Conservation (phyloP, 768 basidiomycete species). For the Amanita subjunquillea region DNA sequence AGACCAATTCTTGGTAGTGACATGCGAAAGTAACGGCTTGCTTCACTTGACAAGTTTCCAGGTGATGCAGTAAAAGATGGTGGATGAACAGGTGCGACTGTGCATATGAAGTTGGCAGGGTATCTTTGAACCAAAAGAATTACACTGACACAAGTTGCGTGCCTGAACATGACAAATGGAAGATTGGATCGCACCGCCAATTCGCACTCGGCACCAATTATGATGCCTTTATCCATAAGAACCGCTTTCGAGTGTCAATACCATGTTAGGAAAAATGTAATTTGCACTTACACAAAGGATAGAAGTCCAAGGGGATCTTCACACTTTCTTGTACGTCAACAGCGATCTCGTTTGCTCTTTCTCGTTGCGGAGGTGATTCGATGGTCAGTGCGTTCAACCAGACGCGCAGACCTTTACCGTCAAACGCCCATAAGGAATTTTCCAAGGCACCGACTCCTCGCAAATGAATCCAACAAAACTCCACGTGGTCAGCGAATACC, state of each 20-base stretch:
- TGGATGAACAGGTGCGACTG: conserved; percentile 93
- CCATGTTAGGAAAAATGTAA: background rate
- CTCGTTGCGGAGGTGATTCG: conserved; percentile 41
- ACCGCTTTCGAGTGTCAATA: conserved; percentile 49
- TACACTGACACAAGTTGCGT: conserved; percentile 66
- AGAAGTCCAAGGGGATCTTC: conserved; percentile 86
- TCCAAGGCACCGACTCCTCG: conserved; percentile 88
- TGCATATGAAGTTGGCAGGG: background rate
- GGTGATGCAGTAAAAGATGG: conserved; percentile 77
- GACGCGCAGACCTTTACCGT: conserved; percentile 78
- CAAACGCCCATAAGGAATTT: conserved; percentile 97
- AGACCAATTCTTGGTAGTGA: conserved; percentile 82
- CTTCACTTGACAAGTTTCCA: conserved; percentile 49
- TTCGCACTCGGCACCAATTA: conserved; percentile 93
- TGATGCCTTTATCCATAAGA: conserved; percentile 98
- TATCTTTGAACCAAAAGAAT: background rate
- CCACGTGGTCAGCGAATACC: conserved; percentile 91
- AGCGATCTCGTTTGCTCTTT: conserved; percentile 18
- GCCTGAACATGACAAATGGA: conserved; percentile 85
- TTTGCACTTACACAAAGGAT: conserved; percentile 73
- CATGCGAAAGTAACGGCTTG: conserved; percentile 83
- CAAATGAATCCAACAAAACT: conserved; percentile 98
- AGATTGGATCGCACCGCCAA: conserved; percentile 62
- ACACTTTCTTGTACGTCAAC: conserved; percentile 85
- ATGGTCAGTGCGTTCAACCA: conserved; percentile 96